Conservation (phyloP, 2,329 filamentous ascomycete genomes). For the Penicillium sp. region DNA sequence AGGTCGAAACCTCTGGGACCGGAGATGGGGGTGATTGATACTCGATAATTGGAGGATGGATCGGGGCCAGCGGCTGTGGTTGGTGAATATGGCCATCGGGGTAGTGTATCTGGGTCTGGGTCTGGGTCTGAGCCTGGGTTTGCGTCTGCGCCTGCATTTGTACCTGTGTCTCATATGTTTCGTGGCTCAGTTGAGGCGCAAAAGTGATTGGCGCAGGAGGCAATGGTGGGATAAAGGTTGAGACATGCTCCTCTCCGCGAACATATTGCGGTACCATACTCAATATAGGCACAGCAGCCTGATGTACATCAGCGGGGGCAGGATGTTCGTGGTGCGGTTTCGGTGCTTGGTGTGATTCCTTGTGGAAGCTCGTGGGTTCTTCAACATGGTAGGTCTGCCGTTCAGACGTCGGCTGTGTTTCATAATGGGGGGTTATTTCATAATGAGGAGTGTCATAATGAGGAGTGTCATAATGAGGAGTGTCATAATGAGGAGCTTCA, state of each 20-base stretch:
- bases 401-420: not conserved
- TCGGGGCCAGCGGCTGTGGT: slow-evolving; percentile 40
- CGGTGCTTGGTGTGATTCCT: slow-evolving; percentile 3
- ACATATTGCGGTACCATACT: slow-evolving; percentile 47
- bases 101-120: slow-evolving; percentile 1
- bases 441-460: not conserved
- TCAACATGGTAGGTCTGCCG: slow-evolving; percentile 7
- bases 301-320: not conserved
- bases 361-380: not conserved
- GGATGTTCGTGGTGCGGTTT: not conserved
- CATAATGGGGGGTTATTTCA: not conserved
- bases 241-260: slow-evolving; percentile 44
- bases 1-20: slow-evolving; percentile 41
- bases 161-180: slow-evolving; percentile 5
- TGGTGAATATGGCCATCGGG: slow-evolving; percentile 24
- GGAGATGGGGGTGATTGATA: slow-evolving; percentile 37
- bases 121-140: not conserved
- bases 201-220: slow-evolving; percentile 15
- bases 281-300: slow-evolving; percentile 19
- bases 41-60: slow-evolving; percentile 42
- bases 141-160: slow-evolving; percentile 1
- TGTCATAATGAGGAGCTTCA: not conserved
- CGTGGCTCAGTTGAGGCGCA: slow-evolving; percentile 10
- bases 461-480: not conserved
- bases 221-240: slow-evolving; percentile 30